Conservation (phyloP, 257 asterid genomes). For the Nicotiana otophora region DNA sequence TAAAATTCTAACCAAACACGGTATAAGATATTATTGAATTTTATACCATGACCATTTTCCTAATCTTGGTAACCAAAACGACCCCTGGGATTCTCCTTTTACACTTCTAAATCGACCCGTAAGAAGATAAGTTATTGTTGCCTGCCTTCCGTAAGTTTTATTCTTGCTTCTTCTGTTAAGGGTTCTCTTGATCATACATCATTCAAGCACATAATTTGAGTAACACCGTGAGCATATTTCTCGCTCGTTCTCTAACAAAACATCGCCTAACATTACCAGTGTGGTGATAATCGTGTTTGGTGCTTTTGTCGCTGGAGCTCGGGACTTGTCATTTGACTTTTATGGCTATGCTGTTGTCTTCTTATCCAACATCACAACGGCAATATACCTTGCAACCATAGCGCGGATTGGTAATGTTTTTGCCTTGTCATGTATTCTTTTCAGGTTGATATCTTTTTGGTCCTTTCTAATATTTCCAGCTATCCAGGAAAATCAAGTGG, state of each 20-base stretch:
- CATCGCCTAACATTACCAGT: slow-evolving; percentile 45
- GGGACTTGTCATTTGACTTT: slow-evolving; percentile 75
- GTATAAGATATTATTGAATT: neutral
- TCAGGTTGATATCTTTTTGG: slow-evolving; percentile 16
- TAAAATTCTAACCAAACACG: neutral
- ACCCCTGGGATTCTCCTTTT: neutral
- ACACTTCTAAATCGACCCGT: neutral
- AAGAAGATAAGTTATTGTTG: neutral
- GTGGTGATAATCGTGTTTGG: slow-evolving; percentile 74
- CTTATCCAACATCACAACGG: slow-evolving; percentile 73
- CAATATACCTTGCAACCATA: slow-evolving; percentile 80
- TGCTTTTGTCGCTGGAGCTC: slow-evolving; percentile 89
- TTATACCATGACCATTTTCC: neutral
- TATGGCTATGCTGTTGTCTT: slow-evolving; percentile 73
- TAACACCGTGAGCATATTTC: neutral
- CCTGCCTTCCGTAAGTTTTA: neutral
- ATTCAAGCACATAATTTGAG: neutral
- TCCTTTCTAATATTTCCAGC: slow-evolving; percentile 20
- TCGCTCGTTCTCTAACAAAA: slow-evolving; percentile 21
- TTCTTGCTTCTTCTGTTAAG: neutral
- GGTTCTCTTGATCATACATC: neutral
- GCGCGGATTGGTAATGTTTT: slow-evolving; percentile 70
- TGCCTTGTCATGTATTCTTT: slow-evolving; percentile 14
- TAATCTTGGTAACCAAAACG: neutral
- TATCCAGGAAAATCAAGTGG: slow-evolving; percentile 83